Percentiles rank a stretch among this genome's conserved stretches.
Conservation (phyloP, 176 grass and related monocot species). For the Leersia perrieri region DNA sequence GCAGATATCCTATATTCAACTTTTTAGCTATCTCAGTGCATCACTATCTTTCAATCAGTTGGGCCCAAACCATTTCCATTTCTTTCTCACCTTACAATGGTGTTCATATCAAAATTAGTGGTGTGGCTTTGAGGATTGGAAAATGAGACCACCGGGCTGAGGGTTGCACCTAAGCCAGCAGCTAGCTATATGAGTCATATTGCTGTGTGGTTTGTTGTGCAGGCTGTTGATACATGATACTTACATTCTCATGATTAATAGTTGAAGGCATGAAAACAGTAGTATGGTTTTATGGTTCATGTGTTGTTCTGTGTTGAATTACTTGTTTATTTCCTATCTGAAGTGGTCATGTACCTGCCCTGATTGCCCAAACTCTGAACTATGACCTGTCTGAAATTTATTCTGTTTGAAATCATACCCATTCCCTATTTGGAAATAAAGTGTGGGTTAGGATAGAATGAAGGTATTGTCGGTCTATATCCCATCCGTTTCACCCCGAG, state of each 20-base stretch:
- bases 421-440: neutral
- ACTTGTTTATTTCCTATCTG: neutral
- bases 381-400: neutral
- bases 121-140: neutral
- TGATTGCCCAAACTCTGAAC: neutral
- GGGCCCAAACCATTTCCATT: neutral
- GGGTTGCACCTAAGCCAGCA: neutral
- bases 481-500: neutral
- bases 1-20: neutral
- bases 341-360: neutral
- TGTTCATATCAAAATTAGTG: neutral
- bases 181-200: neutral
- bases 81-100: neutral
- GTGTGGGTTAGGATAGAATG: neutral
- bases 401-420: neutral
- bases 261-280: neutral
- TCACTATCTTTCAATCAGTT: neutral
- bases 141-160: neutral
- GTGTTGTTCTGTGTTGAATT: neutral
- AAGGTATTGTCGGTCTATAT: neutral
- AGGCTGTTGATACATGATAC: neutral
- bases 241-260: neutral
- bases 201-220: neutral
- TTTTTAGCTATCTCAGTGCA: neutral
- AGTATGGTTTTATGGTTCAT: neutral